phyloP scores from a whole-genome alignment of 345 rosid species.

The Capsella bursapastoris region DNA sequence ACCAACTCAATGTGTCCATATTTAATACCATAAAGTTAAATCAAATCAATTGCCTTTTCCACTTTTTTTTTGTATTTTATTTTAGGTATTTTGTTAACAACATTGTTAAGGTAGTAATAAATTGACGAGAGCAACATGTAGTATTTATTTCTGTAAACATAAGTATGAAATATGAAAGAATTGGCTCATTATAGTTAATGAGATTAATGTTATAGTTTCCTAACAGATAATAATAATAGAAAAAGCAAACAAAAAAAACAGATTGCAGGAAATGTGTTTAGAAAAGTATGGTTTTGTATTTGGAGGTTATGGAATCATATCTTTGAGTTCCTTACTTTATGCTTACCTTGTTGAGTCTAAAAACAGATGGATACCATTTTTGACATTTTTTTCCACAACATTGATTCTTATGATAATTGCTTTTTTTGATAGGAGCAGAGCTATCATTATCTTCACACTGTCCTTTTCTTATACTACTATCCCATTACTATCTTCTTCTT shows the following conservation, averaged over 20 bases:
- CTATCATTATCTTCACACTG: constrained; percentile 19
- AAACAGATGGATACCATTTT: constrained; percentile 40
- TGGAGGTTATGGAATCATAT: constrained; percentile 38
- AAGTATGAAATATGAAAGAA: neutral
- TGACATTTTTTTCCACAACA: constrained; percentile 15
- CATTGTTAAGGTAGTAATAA: neutral
- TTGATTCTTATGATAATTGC: constrained; percentile 24
- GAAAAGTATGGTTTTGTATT: neutral
- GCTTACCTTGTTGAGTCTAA: constrained; percentile 40
- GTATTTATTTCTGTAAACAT: neutral
- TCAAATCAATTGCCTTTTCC: constrained; percentile 25
- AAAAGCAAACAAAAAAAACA: neutral
- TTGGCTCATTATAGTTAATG: too few relatives aligned
- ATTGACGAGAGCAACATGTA: neutral
- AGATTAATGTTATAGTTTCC: neutral
- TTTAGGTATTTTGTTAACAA: neutral
- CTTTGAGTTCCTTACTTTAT: constrained; percentile 34
- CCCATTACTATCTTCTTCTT: neutral
- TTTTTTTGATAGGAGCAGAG: neutral
- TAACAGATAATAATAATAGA: neutral
- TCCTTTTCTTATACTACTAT: constrained; percentile 21
- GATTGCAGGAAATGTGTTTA: neutral
- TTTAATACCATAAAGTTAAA: constrained; percentile 30
- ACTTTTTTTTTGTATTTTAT: neutral
- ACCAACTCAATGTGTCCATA: constrained; percentile 34